These are phyloP conservation scores for Penicillium sp. DNA, from an alignment of 2,329 filamentous ascomycete species.

Conservation along the genomic window DNA sequence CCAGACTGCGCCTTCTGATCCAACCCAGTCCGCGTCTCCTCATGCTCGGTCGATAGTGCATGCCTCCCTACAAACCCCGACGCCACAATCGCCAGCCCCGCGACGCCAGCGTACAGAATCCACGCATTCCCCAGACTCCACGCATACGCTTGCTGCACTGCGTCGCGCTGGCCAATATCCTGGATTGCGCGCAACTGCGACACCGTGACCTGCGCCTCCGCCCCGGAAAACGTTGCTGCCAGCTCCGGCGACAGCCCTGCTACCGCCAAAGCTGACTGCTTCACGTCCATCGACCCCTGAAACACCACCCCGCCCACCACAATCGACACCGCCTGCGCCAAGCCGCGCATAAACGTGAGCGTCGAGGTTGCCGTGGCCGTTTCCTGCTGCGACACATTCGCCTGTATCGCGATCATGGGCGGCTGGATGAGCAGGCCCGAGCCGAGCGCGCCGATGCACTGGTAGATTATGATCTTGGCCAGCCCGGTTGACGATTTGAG, in stretches of 20 bases:
- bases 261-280: constrained; percentile 5
- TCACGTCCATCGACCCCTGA: constrained; percentile 29
- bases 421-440: constrained; percentile 47
- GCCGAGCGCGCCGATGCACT: constrained; percentile 38
- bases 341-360: constrained; percentile 49
- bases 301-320: constrained; percentile 50
- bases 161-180: background rate
- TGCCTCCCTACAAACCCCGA: constrained; percentile 3
- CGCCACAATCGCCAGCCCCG: background rate
- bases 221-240: background rate
- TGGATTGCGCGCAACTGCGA: background rate
- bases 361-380: constrained; percentile 52
- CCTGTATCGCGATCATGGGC: constrained; percentile 50
- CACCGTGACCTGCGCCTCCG: background rate
- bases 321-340: constrained; percentile 51
- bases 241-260: constrained; percentile 4
- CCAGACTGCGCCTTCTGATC: too few relatives aligned
- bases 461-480: constrained; percentile 29
- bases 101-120: constrained; percentile 6
- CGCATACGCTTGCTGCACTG: background rate
- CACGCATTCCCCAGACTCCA: constrained; percentile 2
- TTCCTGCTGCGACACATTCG: constrained; percentile 39
- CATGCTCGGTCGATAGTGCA: constrained; percentile 2
- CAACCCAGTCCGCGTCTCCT: background rate
- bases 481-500: constrained; percentile 18